Percentiles rank a stretch among this genome's conserved stretches.
phyloP scores from a whole-genome alignment of 805 yeast genomes.

The Scheffersomyces coipomensis region DNA sequence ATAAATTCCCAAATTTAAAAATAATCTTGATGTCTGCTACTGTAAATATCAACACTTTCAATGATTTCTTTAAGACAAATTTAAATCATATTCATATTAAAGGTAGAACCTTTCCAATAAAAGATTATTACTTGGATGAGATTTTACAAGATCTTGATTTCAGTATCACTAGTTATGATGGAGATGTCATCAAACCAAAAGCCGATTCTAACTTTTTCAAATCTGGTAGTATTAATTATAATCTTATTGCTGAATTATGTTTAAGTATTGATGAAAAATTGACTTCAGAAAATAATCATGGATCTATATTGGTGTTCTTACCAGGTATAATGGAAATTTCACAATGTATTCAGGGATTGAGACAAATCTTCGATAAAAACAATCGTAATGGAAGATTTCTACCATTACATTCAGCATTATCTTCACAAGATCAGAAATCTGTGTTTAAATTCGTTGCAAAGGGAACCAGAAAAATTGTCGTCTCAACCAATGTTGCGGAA shows the following conservation, averaged over 20 bases:
- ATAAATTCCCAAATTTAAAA: constrained; percentile 53
- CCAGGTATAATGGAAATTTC: constrained; percentile 92
- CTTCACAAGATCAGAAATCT: constrained; percentile 76
- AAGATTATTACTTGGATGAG: constrained; percentile 70
- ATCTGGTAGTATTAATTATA: constrained; percentile 71
- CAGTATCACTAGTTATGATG: constrained; percentile 41
- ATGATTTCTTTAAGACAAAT: constrained; percentile 55
- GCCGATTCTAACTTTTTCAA: constrained; percentile 67
- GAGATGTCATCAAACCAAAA: constrained; percentile 49
- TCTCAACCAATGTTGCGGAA: constrained; percentile 92
- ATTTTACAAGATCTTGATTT: constrained; percentile 60
- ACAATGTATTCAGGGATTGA: constrained; percentile 50
- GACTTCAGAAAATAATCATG: constrained; percentile 38
- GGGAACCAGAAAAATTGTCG: constrained; percentile 73
- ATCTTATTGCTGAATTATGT: constrained; percentile 61
- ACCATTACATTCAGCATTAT: constrained; percentile 86
- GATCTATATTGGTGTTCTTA: constrained; percentile 80
- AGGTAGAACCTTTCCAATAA: constrained; percentile 92
- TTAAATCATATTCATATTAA: constrained; percentile 75
- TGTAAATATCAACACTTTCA: constrained; percentile 68
- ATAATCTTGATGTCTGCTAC: constrained; percentile 93
- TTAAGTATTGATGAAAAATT: constrained; percentile 51
- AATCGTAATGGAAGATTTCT: constrained; percentile 35
- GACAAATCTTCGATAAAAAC: constrained; percentile 9
- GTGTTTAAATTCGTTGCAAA: constrained; percentile 61